A percentile compares a stretch with the other conserved stretches of the same genome.
Conservation (phyloP, 2,329 filamentous ascomycete species). For the Bipolaris cookei region DNA sequence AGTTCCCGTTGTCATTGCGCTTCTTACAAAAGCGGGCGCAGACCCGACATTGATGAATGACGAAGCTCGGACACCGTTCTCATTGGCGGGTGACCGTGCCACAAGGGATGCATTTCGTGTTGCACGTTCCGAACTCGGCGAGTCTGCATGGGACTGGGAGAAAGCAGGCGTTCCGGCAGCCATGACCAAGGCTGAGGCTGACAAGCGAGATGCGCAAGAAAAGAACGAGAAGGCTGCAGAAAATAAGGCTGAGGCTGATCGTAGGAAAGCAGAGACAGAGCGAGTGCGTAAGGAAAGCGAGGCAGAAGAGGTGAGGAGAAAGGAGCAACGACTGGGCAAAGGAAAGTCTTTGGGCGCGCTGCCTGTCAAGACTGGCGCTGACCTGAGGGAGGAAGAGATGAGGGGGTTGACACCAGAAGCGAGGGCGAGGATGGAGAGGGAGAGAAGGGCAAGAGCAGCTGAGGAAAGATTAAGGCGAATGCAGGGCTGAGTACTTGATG, state of each 20-base stretch:
- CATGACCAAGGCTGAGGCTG: conserved; percentile 73
- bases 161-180: conserved; percentile 73
- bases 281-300: conserved; percentile 66
- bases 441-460: conserved; percentile 86
- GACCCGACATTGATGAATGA: conserved; percentile 68
- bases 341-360: conserved; percentile 61
- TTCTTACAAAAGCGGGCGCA: conserved; percentile 75
- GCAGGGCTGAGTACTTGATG: conserved; percentile 15
- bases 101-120: conserved; percentile 93
- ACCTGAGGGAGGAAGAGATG: conserved; percentile 81
- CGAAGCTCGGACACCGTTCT: conserved; percentile 86
- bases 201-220: conserved; percentile 72
- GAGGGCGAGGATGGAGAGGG: conserved; percentile 80
- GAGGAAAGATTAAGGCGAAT: conserved; percentile 79
- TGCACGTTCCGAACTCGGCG: conserved; percentile 81
- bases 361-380: conserved; percentile 75
- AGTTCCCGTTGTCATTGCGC: conserved; percentile 74
- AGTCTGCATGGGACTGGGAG: conserved; percentile 79
- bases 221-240: conserved; percentile 70
- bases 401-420: conserved; percentile 88
- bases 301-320: conserved; percentile 57
- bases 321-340: conserved; percentile 57
- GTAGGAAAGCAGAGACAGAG: conserved; percentile 76
- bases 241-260: conserved; percentile 65
- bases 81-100: conserved; percentile 81